phyloP scores from a whole-genome alignment of 306 rosid species.

The Cucurbita pepo region DNA sequence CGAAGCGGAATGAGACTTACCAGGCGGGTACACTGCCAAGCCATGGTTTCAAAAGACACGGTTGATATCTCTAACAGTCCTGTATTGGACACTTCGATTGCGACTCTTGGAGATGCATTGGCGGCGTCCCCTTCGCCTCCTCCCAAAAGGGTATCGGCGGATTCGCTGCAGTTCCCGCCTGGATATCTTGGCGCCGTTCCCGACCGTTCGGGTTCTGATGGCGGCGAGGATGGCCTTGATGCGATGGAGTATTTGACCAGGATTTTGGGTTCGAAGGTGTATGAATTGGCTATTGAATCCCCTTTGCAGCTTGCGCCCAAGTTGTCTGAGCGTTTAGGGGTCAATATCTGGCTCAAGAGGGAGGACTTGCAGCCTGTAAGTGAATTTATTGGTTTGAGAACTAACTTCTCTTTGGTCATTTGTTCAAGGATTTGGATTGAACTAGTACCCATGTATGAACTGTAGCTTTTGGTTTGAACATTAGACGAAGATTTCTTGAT shows the following conservation, averaged over 20 bases:
- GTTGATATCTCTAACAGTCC: conserved; percentile 10
- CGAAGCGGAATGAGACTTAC: background rate
- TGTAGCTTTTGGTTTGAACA: background rate
- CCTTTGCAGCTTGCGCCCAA: conserved; percentile 67
- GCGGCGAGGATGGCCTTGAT: conserved; percentile 2
- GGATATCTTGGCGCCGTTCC: conserved; percentile 79
- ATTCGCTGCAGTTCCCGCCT: conserved; percentile 47
- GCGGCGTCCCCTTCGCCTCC: conserved; percentile 1
- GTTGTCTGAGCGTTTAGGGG: conserved; percentile 57
- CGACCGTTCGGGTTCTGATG: conserved; percentile 14
- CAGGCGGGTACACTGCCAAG: conserved; percentile 18
- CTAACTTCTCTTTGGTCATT: background rate
- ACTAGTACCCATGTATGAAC: background rate
- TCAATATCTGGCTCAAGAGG: conserved; percentile 69
- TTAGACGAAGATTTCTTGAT: background rate
- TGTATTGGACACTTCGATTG: background rate
- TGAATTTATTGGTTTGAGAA: background rate
- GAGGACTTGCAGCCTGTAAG: conserved; percentile 89
- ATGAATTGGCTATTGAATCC: conserved; percentile 66
- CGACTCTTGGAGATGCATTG: conserved; percentile 10
- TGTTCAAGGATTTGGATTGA: background rate
- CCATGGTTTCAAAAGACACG: conserved; percentile 29
- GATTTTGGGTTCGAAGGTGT: conserved; percentile 71
- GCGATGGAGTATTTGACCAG: conserved; percentile 63
- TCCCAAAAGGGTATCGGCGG: conserved; percentile 20